Evolutionary conservation across 139 green algal genomes (phyloP), one percentile per base, ranked within the genome.

Genomic region (Picochlorum sp.): DNA sequence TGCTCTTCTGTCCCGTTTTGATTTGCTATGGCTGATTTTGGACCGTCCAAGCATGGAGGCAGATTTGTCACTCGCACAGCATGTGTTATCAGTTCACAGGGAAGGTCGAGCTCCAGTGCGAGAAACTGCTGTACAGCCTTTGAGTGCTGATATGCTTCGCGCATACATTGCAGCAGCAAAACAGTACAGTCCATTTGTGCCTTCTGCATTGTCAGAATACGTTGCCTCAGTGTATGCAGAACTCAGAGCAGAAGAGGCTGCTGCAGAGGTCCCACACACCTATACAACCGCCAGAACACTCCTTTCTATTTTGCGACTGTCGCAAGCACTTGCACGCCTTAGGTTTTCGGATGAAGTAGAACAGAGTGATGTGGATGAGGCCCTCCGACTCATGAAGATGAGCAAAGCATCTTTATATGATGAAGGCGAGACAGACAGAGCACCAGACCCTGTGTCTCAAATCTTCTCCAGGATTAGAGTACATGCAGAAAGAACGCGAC

Each of bases 21-120:
- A 99, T 77, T 55, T 99, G 4, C 77, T 99, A 69, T 99, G 91
- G 91, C 89, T 99, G 62, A 93, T 99, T 44, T 82, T 98, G 45
- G 94, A 99, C 76, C 78, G 80, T 64, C 66, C 80, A 0, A 72
- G 87, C 52, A 47, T 77, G 34, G 85, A 95, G 28, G 66, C 81
- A 45, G 92, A 98, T 75, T 65, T 68, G 37, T 70, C 52, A 38
- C 75, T 98, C 20, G 90, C 91, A 16, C 71, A 81, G n/a, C 92
- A 98, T 78, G 86, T 98, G 61, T 72, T 99, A 47, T 62, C 77
- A 28, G 92, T 98, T 49, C 94, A 98, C 77, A 72, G 77, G 28
- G 63, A 73, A 24, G 73, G 72, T 13, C 54, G 34, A 14, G 65
- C 73, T n/a, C 65, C 68, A 23, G 57, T 50, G 18, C 57, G 55